A percentile compares a stretch with the other conserved stretches of the same genome.
Evolutionary conservation across 257 asterid species (phyloP).

Genomic region (Jacaranda mimosifolia): DNA sequence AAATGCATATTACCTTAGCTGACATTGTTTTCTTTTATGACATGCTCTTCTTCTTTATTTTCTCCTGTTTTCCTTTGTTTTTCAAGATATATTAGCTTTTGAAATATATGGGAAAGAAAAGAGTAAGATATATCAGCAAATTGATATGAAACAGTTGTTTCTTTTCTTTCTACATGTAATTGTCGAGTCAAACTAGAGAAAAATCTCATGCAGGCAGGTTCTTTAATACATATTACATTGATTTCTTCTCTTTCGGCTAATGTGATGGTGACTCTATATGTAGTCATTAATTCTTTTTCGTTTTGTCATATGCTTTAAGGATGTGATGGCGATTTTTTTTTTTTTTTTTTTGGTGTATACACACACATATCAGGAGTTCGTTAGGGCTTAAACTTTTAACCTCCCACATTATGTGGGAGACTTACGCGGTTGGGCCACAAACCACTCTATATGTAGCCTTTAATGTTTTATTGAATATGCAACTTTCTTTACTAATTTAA

Average conservation of each 20-base stretch:
- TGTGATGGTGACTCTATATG: background rate
- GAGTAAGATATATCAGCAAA: slow-evolving; percentile 1
- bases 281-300: background rate
- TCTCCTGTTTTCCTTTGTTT: background rate
- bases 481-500: slow-evolving; percentile 11
- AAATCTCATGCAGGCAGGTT: slow-evolving; percentile 12
- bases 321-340: slow-evolving; percentile 13
- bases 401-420: too few species aligned
- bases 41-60: background rate
- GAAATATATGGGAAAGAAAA: slow-evolving; percentile 8
- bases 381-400: too few species aligned
- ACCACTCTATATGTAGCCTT: slow-evolving; percentile 23
- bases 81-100: background rate
- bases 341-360: too few species aligned
- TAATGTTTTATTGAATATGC: background rate
- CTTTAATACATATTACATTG: background rate
- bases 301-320: background rate
- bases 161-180: background rate
- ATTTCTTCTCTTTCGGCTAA: slow-evolving; percentile 19
- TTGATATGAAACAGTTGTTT: slow-evolving; percentile 11
- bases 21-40: background rate
- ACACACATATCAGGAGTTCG: too few species aligned
- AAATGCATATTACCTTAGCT: slow-evolving; percentile 15
- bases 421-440: too few species aligned
- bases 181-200: background rate